A percentile compares a stretch with the other conserved stretches of the same genome.
Conservation (phyloP, 2,329 filamentous ascomycete species). For the Aspergillus bombycis region DNA sequence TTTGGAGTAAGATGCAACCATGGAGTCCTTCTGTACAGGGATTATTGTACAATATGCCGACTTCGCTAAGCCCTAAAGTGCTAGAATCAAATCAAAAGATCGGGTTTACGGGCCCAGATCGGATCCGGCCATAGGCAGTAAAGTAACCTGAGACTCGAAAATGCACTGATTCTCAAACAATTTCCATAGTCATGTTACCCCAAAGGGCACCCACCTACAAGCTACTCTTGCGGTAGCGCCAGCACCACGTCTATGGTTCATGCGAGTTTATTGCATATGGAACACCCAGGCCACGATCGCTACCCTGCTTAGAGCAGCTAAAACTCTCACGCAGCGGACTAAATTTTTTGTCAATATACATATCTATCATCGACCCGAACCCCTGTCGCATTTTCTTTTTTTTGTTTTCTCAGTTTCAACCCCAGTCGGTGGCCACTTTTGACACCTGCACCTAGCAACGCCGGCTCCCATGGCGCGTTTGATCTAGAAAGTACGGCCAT, state of each 20-base stretch:
- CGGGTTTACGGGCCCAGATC: not conserved
- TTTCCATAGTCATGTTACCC: not conserved
- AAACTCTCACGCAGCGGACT: not conserved
- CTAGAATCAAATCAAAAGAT: not conserved
- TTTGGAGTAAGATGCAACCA: slow-evolving; percentile 1
- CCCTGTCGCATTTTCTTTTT: not conserved
- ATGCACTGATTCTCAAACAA: not conserved
- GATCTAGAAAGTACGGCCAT: not conserved
- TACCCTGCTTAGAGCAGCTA: not conserved
- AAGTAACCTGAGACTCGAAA: not conserved
- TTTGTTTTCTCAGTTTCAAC: not conserved
- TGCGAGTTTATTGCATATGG: not conserved
- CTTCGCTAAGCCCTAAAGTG: not conserved
- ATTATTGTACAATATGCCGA: not conserved
- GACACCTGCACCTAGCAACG: not conserved
- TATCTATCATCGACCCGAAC: not conserved
- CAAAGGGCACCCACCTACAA: not conserved
- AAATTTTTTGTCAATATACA: not conserved
- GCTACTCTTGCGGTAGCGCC: not conserved
- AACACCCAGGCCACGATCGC: not conserved
- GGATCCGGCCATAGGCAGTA: not conserved
- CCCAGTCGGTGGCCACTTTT: not conserved
- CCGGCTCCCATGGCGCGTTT: not conserved
- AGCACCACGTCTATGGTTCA: slow-evolving; percentile 2
- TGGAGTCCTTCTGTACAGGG: not conserved